phyloP scores from a whole-genome alignment of 345 rosid species.

The Eutrema yunnanense region DNA sequence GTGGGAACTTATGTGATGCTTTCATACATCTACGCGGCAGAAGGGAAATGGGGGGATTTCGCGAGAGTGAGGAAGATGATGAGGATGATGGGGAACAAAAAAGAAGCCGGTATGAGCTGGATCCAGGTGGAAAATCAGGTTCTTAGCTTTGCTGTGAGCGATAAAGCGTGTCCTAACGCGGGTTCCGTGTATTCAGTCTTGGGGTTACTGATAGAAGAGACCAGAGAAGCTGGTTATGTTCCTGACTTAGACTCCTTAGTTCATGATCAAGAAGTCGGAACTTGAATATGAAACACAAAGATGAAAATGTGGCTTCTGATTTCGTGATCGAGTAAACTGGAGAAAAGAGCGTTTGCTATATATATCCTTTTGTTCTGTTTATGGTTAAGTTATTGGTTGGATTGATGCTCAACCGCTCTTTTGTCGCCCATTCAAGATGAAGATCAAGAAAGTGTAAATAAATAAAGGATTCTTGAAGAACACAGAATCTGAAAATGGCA shows the following conservation, averaged over 20 bases:
- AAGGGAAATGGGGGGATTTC: slow-evolving; percentile 68
- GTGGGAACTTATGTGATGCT: slow-evolving; percentile 63
- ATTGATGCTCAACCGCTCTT: background rate
- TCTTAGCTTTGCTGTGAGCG: slow-evolving; percentile 53
- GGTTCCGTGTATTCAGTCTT: slow-evolving; percentile 40
- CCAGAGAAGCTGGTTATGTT: slow-evolving; percentile 49
- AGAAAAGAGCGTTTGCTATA: too few relatives aligned
- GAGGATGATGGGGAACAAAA: slow-evolving; percentile 51
- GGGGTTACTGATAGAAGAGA: slow-evolving; percentile 44
- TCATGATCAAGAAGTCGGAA: slow-evolving; percentile 40
- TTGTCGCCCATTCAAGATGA: background rate
- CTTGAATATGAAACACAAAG: slow-evolving; percentile 21
- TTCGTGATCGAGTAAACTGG: too few relatives aligned
- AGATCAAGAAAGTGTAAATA: background rate
- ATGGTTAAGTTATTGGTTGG: background rate
- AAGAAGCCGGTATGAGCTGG: slow-evolving; percentile 90
- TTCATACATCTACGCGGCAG: slow-evolving; percentile 73
- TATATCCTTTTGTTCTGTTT: background rate
- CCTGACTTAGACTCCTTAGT: slow-evolving; percentile 41
- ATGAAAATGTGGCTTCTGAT: background rate
- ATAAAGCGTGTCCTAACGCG: slow-evolving; percentile 37
- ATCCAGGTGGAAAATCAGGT: slow-evolving; percentile 58
- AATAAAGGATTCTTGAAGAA: background rate
- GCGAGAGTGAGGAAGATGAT: slow-evolving; percentile 63
- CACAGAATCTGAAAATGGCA: slow-evolving; percentile 3